A percentile compares a stretch with the other conserved stretches of the same genome.
Evolutionary conservation across 179 eudicot species (phyloP).

Genomic region (Drosera spatulata): DNA sequence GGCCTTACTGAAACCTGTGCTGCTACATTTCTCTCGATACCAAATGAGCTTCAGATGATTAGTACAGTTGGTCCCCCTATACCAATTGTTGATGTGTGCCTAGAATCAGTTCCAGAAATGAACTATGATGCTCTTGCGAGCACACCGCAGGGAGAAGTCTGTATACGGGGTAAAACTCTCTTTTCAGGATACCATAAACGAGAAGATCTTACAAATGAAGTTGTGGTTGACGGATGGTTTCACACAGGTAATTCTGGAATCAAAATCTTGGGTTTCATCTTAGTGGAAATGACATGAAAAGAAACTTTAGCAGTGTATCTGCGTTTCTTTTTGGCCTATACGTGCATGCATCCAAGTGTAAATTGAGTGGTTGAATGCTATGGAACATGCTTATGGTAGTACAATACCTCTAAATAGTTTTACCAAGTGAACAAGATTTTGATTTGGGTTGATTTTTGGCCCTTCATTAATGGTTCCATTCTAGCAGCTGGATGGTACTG

Average conservation of each 20-base stretch:
- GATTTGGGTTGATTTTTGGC: too few species aligned
- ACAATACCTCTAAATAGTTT: too few species aligned
- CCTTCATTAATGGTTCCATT: too few species aligned
- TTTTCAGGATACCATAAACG: constrained; percentile 81
- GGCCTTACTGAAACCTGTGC: constrained; percentile 88
- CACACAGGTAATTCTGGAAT: constrained; percentile 56
- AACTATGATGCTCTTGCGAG: constrained; percentile 58
- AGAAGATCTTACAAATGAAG: constrained; percentile 78
- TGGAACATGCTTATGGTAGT: too few species aligned
- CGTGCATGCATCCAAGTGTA: too few species aligned
- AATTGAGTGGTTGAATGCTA: too few species aligned
- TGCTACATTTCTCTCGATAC: constrained; percentile 64
- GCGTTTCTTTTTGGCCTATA: too few species aligned
- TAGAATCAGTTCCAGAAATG: constrained; percentile 91
- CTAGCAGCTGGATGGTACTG: too few species aligned
- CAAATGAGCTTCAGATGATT: constrained; percentile 55
- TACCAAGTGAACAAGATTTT: too few species aligned
- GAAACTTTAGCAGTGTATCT: too few species aligned
- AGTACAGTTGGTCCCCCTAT: constrained; percentile 93
- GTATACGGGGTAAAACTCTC: constrained; percentile 60
- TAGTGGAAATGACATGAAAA: too few species aligned
- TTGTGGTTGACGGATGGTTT: constrained; percentile 75
- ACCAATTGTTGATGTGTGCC: constrained; percentile 61
- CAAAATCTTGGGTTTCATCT: background rate
- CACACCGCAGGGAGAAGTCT: constrained; percentile 68